Base-by-base conservation (phyloP, 1,284 basidiomycete genomes). In the Cryptococcus sp. region DNA sequence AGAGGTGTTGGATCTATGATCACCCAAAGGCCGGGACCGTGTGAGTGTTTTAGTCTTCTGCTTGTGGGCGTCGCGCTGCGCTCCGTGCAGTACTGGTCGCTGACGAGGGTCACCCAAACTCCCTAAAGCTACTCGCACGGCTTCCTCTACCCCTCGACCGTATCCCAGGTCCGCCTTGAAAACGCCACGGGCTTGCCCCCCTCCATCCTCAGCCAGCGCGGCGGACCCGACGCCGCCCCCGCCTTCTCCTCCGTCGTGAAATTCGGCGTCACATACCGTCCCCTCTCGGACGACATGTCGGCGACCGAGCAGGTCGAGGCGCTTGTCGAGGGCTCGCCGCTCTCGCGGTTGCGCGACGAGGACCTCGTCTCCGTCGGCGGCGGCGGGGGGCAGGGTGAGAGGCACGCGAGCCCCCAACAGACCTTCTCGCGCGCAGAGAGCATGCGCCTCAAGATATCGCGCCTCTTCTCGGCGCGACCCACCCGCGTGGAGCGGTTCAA, bases 1-100 rank as follows among this genome's bases (percentile, higher is more conserved):
- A 98, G 72, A 84, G 87, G 28, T 98, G 95, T 76, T 97, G 91
- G 91, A 92, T 98, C 64, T 97, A 98, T 77, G 95, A 98, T 75
- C 94, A 97, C 77, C 95, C 95, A 0, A 87, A 91, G 52, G 85
- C 89, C 2, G 87, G 88, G 47, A 97, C 94, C 20, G 90, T 93
- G 84, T 91, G 80, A 70, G 87, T 80, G 28, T 48, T 37, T 50
- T 18, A 24, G 28, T 39, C 12, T 20, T 16, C 44, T 46, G 44
- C 33, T 53, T 53, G 8, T 49, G 46, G 8, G 35, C 6, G n/a
- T n/a, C n/a, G n/a, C n/a, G n/a, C n/a, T n/a, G n/a, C n/a, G n/a
- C n/a, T n/a, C n/a, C n/a, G n/a, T n/a, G 28, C n/a, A 4, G 33
- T n/a, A 8, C 18, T 44, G 16, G 15, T 43, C 15, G 28, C 16